Evolutionary conservation across 306 rosid genomes (phyloP).

Genomic region (Inga oerstediana): DNA sequence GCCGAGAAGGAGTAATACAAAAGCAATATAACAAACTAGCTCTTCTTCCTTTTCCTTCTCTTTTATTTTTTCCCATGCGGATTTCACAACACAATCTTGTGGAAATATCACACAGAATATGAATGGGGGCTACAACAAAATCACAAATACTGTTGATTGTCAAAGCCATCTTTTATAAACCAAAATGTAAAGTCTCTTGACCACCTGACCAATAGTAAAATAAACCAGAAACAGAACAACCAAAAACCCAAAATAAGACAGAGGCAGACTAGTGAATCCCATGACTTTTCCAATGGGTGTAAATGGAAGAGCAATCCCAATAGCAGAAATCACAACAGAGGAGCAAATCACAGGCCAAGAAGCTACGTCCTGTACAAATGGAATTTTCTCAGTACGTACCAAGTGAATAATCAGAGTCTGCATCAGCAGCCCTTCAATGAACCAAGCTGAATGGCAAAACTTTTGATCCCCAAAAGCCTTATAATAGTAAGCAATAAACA

Average conservation of each 20-base stretch:
- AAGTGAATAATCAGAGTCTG: constrained; percentile 78
- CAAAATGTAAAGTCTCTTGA: constrained; percentile 53
- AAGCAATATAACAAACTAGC: not conserved
- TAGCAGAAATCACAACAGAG: constrained; percentile 56
- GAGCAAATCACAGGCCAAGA: constrained; percentile 89
- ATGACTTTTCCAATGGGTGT: constrained; percentile 47
- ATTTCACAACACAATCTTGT: not conserved
- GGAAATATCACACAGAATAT: constrained; percentile 17
- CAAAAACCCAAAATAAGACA: constrained; percentile 59
- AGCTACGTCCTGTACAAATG: constrained; percentile 35
- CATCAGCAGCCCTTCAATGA: constrained; percentile 78
- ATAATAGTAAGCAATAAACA: constrained; percentile 65
- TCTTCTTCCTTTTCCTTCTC: not conserved
- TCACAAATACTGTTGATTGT: not conserved
- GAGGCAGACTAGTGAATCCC: constrained; percentile 51
- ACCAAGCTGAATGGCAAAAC: constrained; percentile 83
- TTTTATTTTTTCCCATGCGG: too few relatives aligned
- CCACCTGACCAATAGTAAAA: constrained; percentile 53
- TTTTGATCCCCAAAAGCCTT: constrained; percentile 22
- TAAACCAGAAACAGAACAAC: constrained; percentile 52
- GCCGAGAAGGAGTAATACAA: too few relatives aligned
- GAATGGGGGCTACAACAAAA: not conserved
- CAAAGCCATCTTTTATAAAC: constrained; percentile 56
- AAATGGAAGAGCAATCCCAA: constrained; percentile 54
- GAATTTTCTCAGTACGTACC: constrained; percentile 60